Percentiles rank a stretch among this genome's conserved stretches.
Conservation (phyloP, 2,329 filamentous ascomycete species). For the Sporothrix globosa region DNA sequence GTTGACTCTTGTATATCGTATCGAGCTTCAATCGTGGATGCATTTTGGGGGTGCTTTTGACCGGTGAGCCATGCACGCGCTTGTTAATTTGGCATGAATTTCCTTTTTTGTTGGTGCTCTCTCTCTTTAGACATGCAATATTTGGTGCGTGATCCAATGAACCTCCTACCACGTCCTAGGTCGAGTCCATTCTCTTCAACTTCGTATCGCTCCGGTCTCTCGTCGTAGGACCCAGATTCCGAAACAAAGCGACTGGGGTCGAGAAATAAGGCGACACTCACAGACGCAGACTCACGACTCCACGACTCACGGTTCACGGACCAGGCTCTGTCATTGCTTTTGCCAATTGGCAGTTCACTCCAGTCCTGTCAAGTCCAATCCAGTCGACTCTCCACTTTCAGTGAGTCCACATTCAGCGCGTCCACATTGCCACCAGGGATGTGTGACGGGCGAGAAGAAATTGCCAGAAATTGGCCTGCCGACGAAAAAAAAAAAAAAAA, state of each 20-base stretch:
- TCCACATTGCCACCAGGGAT: conserved; percentile 29
- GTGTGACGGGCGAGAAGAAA: neutral
- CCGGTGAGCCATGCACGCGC: no score
- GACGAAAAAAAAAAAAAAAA: neutral
- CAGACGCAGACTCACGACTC: neutral
- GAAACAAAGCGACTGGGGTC: conserved; percentile 26
- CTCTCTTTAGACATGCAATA: no score
- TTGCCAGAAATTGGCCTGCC: neutral
- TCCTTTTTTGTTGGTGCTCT: no score
- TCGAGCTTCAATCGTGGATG: no score
- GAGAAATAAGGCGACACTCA: no score
- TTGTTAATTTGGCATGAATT: no score
- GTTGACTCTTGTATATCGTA: no score
- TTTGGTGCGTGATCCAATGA: no score
- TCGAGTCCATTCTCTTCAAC: neutral
- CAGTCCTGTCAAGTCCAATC: no score
- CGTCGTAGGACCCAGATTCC: conserved; percentile 17
- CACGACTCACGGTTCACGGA: neutral
- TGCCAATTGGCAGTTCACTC: neutral
- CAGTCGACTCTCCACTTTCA: no score
- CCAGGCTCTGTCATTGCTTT: neutral
- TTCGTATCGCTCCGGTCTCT: neutral
- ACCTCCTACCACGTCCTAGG: neutral
- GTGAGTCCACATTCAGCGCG: neutral
- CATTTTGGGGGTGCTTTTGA: no score